Conservation (phyloP, 176 grass and related monocot species). For the Carex cristatella region DNA sequence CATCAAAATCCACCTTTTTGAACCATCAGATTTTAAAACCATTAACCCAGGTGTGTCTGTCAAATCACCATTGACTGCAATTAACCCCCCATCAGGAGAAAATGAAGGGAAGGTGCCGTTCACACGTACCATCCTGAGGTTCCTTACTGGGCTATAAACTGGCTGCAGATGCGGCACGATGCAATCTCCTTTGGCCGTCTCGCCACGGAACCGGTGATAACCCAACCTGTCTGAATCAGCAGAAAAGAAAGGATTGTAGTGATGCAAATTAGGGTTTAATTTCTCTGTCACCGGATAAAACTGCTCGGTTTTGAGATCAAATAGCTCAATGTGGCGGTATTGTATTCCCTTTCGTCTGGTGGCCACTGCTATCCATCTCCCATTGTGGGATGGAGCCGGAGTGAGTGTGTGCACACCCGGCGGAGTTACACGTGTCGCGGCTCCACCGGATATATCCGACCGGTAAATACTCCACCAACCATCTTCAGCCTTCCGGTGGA, state of each 20-base stretch:
- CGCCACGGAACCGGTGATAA: slow-evolving; percentile 93
- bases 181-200: slow-evolving; percentile 28
- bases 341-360: slow-evolving; percentile 52
- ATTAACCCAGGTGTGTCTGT: slow-evolving; percentile 35
- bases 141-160: slow-evolving; percentile 46
- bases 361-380: slow-evolving; percentile 50
- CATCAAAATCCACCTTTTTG: slow-evolving; percentile 49
- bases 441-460: slow-evolving; percentile 31
- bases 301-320: slow-evolving; percentile 55
- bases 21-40: slow-evolving; percentile 53
- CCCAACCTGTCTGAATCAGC: slow-evolving; percentile 37
- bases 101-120: slow-evolving; percentile 78
- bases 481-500: slow-evolving; percentile 73
- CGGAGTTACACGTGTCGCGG: slow-evolving; percentile 53
- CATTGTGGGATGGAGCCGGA: slow-evolving; percentile 41
- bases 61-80: slow-evolving; percentile 82
- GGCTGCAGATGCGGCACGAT: slow-evolving; percentile 52
- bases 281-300: slow-evolving; percentile 53
- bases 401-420: slow-evolving; percentile 76
- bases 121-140: slow-evolving; percentile 56
- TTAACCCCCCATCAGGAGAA: slow-evolving; percentile 49
- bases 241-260: slow-evolving; percentile 95
- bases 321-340: slow-evolving; percentile 71
- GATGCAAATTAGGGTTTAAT: slow-evolving; percentile 57
- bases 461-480: slow-evolving; percentile 94